Percentiles rank a stretch among this genome's conserved stretches.
phyloP scores from a whole-genome alignment of 1,139 yeast species.

The Candida neerlandica region DNA sequence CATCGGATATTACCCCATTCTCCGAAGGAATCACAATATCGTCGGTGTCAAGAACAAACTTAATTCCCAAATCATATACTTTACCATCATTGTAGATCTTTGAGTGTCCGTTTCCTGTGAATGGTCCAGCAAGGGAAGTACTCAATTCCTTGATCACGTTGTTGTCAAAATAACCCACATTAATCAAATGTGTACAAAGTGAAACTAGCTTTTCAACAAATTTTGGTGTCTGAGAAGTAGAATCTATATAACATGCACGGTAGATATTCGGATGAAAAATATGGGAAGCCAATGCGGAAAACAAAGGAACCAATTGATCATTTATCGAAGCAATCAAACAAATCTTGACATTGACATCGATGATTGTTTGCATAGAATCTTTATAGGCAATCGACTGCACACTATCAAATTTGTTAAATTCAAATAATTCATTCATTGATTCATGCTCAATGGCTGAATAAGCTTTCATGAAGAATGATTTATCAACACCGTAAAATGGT shows the following conservation, averaged over 20 bases:
- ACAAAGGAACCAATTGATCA: conserved; percentile 90
- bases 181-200: conserved; percentile 53
- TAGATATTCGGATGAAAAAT: conserved; percentile 86
- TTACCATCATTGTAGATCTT: conserved; percentile 81
- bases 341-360: conserved; percentile 72
- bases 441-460: conserved; percentile 89
- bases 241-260: conserved; percentile 87
- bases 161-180: conserved; percentile 71
- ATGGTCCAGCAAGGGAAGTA: conserved; percentile 79
- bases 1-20: conserved; percentile 12
- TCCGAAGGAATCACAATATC: conserved; percentile 49
- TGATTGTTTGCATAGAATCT: conserved; percentile 64
- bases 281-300: conserved; percentile 83
- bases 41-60: conserved; percentile 75
- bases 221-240: conserved; percentile 49
- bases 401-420: conserved; percentile 77
- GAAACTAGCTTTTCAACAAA: conserved; percentile 51
- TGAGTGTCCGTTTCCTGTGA: conserved; percentile 95
- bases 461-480: conserved; percentile 79
- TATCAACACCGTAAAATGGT: conserved; percentile 89
- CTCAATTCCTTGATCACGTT: conserved; percentile 82
- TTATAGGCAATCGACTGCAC: conserved; percentile 71
- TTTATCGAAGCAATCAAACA: conserved; percentile 85
- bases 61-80: conserved; percentile 80
- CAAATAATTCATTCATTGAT: conserved; percentile 81